Conservation (phyloP, 1,284 basidiomycete species). For the Filobasidium uniguttulatum region DNA sequence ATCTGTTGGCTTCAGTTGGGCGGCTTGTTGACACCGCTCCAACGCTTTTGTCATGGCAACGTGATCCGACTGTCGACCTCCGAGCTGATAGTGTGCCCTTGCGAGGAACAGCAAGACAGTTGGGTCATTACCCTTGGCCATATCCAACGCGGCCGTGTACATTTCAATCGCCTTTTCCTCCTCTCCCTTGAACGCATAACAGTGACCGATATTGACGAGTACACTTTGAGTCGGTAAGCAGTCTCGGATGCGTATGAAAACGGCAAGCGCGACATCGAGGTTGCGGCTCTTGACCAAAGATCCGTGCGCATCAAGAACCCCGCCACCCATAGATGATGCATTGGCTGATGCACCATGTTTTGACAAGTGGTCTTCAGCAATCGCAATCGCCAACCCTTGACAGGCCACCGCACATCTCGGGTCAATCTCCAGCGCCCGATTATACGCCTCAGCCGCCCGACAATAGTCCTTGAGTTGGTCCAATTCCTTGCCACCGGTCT, state of each 20-base stretch:
- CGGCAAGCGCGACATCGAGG: constrained; percentile 65
- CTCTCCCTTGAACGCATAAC: constrained; percentile 77
- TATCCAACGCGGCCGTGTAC: constrained; percentile 78
- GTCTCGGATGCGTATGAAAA: constrained; percentile 79
- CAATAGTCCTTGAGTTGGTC: constrained; percentile 66
- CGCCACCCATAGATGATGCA: constrained; percentile 24
- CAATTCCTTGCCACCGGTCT: constrained; percentile 23
- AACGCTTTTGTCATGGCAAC: constrained; percentile 64
- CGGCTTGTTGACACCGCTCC: constrained; percentile 58
- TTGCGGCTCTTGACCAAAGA: constrained; percentile 44
- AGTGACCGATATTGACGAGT: constrained; percentile 89
- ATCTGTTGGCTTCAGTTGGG: constrained; percentile 66
- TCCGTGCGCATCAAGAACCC: constrained; percentile 47
- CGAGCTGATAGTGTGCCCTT: constrained; percentile 81
- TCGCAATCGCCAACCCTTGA: constrained; percentile 78
- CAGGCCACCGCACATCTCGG: constrained; percentile 76
- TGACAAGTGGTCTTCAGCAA: constrained; percentile 76
- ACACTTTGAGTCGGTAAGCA: constrained; percentile 70
- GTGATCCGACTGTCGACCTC: constrained; percentile 70
- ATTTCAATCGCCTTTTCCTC: constrained; percentile 87
- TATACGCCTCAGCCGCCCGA: constrained; percentile 73
- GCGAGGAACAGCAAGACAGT: constrained; percentile 67
- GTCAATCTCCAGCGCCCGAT: constrained; percentile 70
- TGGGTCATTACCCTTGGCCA: constrained; percentile 53
- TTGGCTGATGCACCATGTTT: constrained; percentile 9